phyloP scores from a whole-genome alignment of 2,329 filamentous ascomycete genomes.

The Diaporthe vexans region DNA sequence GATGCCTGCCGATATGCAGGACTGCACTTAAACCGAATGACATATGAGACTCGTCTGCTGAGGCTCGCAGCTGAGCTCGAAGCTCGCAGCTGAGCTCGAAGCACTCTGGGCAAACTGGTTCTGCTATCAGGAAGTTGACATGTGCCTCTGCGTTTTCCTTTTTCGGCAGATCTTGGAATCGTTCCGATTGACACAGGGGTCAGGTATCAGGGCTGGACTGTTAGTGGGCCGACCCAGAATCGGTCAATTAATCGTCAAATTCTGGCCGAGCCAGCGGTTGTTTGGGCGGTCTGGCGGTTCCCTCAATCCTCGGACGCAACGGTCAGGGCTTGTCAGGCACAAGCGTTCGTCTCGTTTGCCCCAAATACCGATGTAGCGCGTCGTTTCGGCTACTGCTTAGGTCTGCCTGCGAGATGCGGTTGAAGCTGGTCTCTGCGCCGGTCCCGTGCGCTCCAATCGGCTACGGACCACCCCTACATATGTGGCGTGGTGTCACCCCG shows the following conservation, averaged over 20 bases:
- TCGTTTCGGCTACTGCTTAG: background rate
- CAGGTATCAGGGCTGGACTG: slow-evolving; percentile 23
- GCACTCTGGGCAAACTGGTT: slow-evolving; percentile 7
- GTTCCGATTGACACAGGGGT: slow-evolving; percentile 30
- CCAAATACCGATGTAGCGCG: background rate
- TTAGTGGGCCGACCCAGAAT: slow-evolving; percentile 9
- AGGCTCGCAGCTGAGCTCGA: slow-evolving; percentile 12
- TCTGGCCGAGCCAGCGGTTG: slow-evolving; percentile 21
- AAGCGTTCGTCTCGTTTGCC: slow-evolving; percentile 7
- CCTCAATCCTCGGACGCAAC: slow-evolving; percentile 15
- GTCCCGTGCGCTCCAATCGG: background rate
- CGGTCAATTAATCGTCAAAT: slow-evolving; percentile 34
- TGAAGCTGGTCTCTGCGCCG: background rate
- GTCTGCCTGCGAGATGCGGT: background rate
- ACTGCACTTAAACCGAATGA: slow-evolving; percentile 10
- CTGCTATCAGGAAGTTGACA: slow-evolving; percentile 9
- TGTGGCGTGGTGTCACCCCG: slow-evolving; percentile 20
- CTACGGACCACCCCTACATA: background rate
- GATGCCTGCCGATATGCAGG: slow-evolving; percentile 1
- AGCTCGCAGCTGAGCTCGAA: slow-evolving; percentile 2
- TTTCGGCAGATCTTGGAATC: slow-evolving; percentile 31
- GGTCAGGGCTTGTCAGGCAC: slow-evolving; percentile 23
- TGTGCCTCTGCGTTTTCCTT: background rate
- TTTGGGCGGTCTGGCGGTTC: slow-evolving; percentile 32
- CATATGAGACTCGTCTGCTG: slow-evolving; percentile 17